Base-by-base conservation (phyloP, 257 asterid species). In the Solanum medicagineum region DNA sequence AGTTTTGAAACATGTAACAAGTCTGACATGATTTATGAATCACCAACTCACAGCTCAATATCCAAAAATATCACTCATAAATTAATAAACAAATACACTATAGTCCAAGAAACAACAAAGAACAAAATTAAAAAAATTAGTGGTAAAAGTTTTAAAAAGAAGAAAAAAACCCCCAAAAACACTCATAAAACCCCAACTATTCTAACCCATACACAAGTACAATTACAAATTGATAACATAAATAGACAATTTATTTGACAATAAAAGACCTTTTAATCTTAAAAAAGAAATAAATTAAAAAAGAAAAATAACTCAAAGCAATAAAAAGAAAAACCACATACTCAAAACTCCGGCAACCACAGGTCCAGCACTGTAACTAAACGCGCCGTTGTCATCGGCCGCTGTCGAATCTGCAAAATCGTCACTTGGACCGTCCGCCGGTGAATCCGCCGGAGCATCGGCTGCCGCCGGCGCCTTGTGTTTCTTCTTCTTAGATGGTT, bases 401-500 rank as follows among this genome's bases (percentile, higher is more conserved):
- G 93, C 94, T 6, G 91, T 87, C 65, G 87, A 92, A 71, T 93
- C 96, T 4, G 87, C 90, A 49, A 80, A 36, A 56, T 89, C 92
- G 1, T 70, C 93, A 19, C 8, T 90, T 0, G 96, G 96, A 0
- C 88, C 87, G 83, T 92, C 93, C 7, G 96, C 94, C 19, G 94
- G 91, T 24, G 91, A 85, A 53, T 86, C 91, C 6, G 89, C 81
- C 1, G 86, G 89, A 6, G 92, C 79, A 12, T 88, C 88, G 29
- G 93, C 90, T 4, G 92, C 90, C 54, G 92, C 89, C 2, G 95
- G 90, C 1, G 94, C 75, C 77, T 87, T 91, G 55, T 92, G 93
- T 51, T 75, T 75, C 85, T 91, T 90, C 86, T 66, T 86, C 86
- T 81, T 91, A 7, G 86, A 60, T 22, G 89, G 54, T 57, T 84